Percentiles rank a stretch among this genome's conserved stretches.
phyloP scores from a whole-genome alignment of 2,329 filamentous ascomycete species.

The Penicillium nordicum region DNA sequence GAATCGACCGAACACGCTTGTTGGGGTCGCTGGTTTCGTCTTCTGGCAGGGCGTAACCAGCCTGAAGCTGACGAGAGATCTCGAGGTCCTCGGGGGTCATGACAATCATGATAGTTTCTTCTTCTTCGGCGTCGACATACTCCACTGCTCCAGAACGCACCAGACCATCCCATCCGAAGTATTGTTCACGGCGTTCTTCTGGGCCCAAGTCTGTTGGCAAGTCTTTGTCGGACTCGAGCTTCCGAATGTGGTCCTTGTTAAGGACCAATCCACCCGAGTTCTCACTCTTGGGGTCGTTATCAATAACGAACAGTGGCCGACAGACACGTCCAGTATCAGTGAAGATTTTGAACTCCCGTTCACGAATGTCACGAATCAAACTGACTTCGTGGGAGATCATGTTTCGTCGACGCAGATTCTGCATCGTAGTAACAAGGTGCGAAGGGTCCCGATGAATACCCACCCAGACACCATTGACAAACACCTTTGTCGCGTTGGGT shows the following conservation, averaged over 20 bases:
- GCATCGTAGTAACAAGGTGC: constrained; percentile 74
- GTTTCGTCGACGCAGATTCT: constrained; percentile 72
- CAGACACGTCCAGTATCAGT: constrained; percentile 95
- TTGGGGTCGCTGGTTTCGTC: constrained; percentile 72
- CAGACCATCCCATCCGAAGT: constrained; percentile 85
- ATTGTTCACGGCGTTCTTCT: constrained; percentile 56
- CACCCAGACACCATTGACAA: constrained; percentile 97
- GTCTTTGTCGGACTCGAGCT: constrained; percentile 70
- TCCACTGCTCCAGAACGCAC: constrained; percentile 84
- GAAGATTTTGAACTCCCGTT: constrained; percentile 97
- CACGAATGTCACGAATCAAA: constrained; percentile 90
- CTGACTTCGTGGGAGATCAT: constrained; percentile 90
- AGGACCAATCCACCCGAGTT: constrained; percentile 76
- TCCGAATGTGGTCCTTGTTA: constrained; percentile 76
- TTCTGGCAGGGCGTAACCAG: constrained; percentile 57
- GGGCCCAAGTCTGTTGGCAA: constrained; percentile 59
- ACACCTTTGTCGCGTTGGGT: constrained; percentile 93
- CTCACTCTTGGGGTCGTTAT: constrained; percentile 72
- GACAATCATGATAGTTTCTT: constrained; percentile 98
- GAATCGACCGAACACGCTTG: constrained; percentile 79
- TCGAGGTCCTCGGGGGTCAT: constrained; percentile 98
- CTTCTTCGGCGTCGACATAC: constrained; percentile 95
- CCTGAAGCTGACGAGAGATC: constrained; percentile 66
- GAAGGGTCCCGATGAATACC: constrained; percentile 89
- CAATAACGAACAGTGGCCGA: constrained; percentile 87